Conservation (phyloP, 441 rosid species). For the Corymbia citriodora region DNA sequence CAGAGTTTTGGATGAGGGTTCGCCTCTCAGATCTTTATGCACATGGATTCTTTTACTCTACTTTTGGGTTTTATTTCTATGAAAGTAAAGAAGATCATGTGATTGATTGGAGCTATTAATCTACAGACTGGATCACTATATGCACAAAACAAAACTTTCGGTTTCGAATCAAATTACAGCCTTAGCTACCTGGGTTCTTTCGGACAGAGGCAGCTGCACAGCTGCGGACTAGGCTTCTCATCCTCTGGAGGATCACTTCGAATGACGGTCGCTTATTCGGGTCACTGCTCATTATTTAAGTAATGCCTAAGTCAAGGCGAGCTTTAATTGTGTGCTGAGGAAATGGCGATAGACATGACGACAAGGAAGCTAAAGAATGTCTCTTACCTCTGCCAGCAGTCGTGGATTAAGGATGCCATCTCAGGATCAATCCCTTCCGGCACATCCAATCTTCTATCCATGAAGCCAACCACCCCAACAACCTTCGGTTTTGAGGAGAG, state of each 20-base stretch:
- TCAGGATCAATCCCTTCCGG: constrained; percentile 64
- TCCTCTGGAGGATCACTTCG: constrained; percentile 52
- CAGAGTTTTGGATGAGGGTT: not conserved
- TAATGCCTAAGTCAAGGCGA: not conserved
- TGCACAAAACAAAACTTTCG: not conserved
- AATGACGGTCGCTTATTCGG: constrained; percentile 71
- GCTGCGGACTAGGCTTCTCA: constrained; percentile 36
- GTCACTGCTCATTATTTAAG: constrained; percentile 36
- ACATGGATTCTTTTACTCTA: not conserved
- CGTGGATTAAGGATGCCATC: constrained; percentile 51
- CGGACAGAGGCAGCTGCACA: constrained; percentile 1
- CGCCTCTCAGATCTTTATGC: not conserved
- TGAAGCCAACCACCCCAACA: constrained; percentile 82
- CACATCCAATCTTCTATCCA: constrained; percentile 72
- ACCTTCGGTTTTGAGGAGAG: constrained; percentile 27
- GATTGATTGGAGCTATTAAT: not conserved
- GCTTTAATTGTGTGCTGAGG: not conserved
- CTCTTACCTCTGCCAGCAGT: constrained; percentile 68
- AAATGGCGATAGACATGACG: not conserved
- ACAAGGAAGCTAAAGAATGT: not conserved
- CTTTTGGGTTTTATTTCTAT: not conserved
- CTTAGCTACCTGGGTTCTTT: not conserved
- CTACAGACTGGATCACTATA: not conserved
- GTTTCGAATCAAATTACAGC: not conserved
- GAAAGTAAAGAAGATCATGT: not conserved